Conservation (phyloP, 495 filamentous ascomycete species). For the Penicillium canescens region DNA sequence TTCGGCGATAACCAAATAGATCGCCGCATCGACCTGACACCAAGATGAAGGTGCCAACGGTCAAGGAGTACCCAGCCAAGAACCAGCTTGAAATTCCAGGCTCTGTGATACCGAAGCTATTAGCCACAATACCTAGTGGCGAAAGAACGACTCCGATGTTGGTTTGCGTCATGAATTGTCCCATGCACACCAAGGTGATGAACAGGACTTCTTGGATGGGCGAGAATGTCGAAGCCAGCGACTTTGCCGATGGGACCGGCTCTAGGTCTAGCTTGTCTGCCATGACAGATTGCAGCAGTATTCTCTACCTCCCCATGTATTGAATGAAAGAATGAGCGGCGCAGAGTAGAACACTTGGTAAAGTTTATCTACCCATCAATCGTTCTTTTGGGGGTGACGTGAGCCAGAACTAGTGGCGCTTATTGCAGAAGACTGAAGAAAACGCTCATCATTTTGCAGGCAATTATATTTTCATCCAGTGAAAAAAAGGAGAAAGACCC, state of each 20-base stretch:
- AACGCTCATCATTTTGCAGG: background rate
- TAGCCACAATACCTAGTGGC: slow-evolving; percentile 43
- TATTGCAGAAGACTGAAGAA: background rate
- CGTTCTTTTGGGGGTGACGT: background rate
- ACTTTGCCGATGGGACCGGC: slow-evolving; percentile 19
- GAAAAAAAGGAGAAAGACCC: background rate
- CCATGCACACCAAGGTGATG: slow-evolving; percentile 32
- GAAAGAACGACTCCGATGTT: slow-evolving; percentile 34
- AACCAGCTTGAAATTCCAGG: slow-evolving; percentile 52
- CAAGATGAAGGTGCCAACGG: slow-evolving; percentile 66
- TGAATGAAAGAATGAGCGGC: background rate
- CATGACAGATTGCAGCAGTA: background rate
- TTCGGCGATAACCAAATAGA: slow-evolving; percentile 55
- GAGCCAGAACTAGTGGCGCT: background rate
- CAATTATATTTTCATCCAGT: background rate
- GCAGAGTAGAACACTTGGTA: background rate
- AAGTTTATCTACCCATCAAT: background rate
- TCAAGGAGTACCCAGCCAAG: slow-evolving; percentile 58
- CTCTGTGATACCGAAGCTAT: slow-evolving; percentile 44
- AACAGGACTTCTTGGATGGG: slow-evolving; percentile 26
- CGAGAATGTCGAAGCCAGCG: slow-evolving; percentile 24
- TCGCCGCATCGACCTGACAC: slow-evolving; percentile 62
- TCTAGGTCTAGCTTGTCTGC: slow-evolving; percentile 1
- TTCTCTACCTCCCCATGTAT: background rate
- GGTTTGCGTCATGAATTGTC: slow-evolving; percentile 37